A percentile compares a stretch with the other conserved stretches of the same genome.
Evolutionary conservation across 31 red algal genomes (phyloP).

Genomic region (Asparagopsis taxiformis): DNA sequence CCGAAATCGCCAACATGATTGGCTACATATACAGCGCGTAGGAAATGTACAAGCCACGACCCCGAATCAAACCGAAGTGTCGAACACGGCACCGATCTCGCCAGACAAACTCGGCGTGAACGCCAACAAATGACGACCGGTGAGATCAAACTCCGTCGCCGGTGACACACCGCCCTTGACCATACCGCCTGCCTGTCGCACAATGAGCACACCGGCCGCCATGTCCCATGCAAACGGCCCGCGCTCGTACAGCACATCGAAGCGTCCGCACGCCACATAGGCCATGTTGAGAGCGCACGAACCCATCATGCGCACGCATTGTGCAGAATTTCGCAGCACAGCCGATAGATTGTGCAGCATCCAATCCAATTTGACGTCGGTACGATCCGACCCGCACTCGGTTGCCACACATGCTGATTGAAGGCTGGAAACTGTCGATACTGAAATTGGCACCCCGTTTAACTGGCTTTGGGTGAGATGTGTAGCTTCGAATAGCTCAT

Average conservation of each 20-base stretch:
- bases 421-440: slow-evolving; percentile 27
- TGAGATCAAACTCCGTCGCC: slow-evolving; percentile 24
- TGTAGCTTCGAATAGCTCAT: slow-evolving; percentile 77
- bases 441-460: slow-evolving; percentile 33
- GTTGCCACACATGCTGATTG: slow-evolving; percentile 59
- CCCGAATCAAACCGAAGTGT: no score
- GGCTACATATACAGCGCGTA: no score
- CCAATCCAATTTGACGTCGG: slow-evolving; percentile 16
- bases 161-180: slow-evolving; percentile 15
- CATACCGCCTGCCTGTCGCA: slow-evolving; percentile 73
- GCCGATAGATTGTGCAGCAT: slow-evolving; percentile 28
- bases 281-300: slow-evolving; percentile 71
- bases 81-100: background rate
- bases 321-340: slow-evolving; percentile 32
- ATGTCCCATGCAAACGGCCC: slow-evolving; percentile 86
- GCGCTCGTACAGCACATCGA: slow-evolving; percentile 65
- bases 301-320: slow-evolving; percentile 73
- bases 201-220: slow-evolving; percentile 77
- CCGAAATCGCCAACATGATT: no score
- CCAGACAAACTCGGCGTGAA: slow-evolving; percentile 7
- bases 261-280: slow-evolving; percentile 66
- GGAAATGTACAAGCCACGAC: no score
- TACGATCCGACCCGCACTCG: slow-evolving; percentile 77
- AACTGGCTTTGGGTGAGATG: slow-evolving; percentile 4
- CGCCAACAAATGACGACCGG: slow-evolving; percentile 22